Percentiles rank a stretch among this genome's conserved stretches.
Conservation (phyloP, 257 asterid genomes). For the Paulownia fortunei region DNA sequence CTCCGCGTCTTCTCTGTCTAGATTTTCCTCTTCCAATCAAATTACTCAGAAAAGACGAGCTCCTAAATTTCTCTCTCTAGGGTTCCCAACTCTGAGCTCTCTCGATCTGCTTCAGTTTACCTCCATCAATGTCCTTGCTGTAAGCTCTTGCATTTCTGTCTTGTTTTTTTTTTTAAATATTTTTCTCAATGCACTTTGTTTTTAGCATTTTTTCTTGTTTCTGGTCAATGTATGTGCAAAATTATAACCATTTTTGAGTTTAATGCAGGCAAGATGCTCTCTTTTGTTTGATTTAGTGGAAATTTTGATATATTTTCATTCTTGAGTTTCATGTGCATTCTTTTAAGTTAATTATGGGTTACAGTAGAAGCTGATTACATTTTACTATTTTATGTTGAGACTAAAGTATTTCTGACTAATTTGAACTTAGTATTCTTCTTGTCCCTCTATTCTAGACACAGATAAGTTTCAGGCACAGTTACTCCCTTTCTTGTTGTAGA, state of each 20-base stretch:
- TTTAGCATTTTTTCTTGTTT: constrained; percentile 11
- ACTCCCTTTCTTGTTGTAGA: background rate
- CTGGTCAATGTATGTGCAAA: constrained; percentile 29
- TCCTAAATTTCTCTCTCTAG: constrained; percentile 38
- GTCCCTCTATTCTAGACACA: background rate
- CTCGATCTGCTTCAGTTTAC: constrained; percentile 36
- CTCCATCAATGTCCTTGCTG: constrained; percentile 39
- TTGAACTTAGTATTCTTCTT: background rate
- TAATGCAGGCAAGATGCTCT: too few relatives aligned
- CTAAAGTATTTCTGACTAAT: background rate
- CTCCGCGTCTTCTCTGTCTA: constrained; percentile 40
- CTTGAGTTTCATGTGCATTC: constrained; percentile 13
- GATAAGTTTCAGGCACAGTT: background rate
- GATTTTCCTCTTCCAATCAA: constrained; percentile 47
- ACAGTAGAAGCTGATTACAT: background rate
- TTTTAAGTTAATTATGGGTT: constrained; percentile 15
- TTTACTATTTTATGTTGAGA: constrained; percentile 14
- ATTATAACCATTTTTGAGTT: constrained; percentile 10
- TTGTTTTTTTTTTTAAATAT: background rate
- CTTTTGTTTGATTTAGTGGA: too few relatives aligned
- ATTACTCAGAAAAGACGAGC: constrained; percentile 29
- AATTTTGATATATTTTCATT: too few relatives aligned
- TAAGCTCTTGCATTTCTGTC: constrained; percentile 38
- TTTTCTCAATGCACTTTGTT: background rate
- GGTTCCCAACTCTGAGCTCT: constrained; percentile 39